Evolutionary conservation across 2,329 filamentous ascomycete genomes (phyloP).

Genomic region (Neofusicoccum cordaticola): DNA sequence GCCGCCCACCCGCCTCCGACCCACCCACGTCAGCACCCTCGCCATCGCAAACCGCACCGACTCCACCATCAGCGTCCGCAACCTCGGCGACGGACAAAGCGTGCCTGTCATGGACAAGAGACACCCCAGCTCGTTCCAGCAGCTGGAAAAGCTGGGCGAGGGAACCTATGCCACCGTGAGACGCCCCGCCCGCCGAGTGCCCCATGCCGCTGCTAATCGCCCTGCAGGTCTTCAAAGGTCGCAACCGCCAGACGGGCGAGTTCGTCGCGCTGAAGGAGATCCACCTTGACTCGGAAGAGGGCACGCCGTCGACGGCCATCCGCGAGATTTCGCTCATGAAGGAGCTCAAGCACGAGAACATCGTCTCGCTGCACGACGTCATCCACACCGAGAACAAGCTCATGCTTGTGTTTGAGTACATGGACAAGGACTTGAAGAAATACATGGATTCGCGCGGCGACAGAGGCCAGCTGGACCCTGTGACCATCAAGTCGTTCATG

Average conservation of each 20-base stretch:
- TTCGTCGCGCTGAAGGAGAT: conserved; percentile 98
- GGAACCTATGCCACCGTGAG: conserved; percentile 96
- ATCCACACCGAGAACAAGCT: conserved; percentile 99
- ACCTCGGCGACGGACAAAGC: conserved; percentile 44
- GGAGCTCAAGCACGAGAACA: conserved; percentile 98
- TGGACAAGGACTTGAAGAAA: conserved; percentile 97
- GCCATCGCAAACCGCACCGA: conserved; percentile 47
- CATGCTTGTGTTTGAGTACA: conserved; percentile 98
- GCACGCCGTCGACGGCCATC: conserved; percentile 94
- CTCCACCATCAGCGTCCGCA: conserved; percentile 51
- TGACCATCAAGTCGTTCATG: conserved; percentile 98
- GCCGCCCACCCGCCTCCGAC: conserved; percentile 44
- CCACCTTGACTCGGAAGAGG: conserved; percentile 96
- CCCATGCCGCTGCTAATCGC: conserved; percentile 23
- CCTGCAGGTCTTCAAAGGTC: conserved; percentile 89
- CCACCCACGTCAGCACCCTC: conserved; percentile 50
- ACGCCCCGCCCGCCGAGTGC: conserved; percentile 21
- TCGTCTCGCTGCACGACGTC: conserved; percentile 94
- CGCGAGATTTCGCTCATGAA: conserved; percentile 99
- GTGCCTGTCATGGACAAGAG: conserved; percentile 76
- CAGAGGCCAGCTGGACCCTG: conserved; percentile 80
- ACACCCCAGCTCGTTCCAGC: conserved; percentile 96
- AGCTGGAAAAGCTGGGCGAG: conserved; percentile 96
- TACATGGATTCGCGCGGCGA: conserved; percentile 97
- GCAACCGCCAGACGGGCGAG: conserved; percentile 94